phyloP scores from a whole-genome alignment of 2,329 filamentous ascomycete genomes.

The Ophiostoma novo-ulmi region DNA sequence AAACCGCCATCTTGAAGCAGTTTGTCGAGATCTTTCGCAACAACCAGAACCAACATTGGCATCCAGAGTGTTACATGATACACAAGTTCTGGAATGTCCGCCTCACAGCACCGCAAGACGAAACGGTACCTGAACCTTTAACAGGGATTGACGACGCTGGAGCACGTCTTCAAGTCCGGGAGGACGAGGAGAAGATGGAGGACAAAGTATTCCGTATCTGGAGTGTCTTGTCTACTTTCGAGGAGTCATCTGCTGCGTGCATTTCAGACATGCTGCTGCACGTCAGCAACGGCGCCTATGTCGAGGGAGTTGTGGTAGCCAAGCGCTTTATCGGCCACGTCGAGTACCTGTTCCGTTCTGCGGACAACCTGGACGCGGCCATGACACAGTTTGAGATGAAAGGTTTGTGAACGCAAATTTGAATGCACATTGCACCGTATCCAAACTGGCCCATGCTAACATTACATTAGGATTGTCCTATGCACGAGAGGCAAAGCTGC shows the following conservation, averaged over 20 bases:
- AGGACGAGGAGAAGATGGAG: conserved; percentile 90
- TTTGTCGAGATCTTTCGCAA: conserved; percentile 99
- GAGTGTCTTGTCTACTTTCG: conserved; percentile 94
- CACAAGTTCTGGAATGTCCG: conserved; percentile 99
- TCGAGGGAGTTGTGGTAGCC: conserved; percentile 89
- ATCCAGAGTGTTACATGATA: conserved; percentile 99
- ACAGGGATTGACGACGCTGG: conserved; percentile 48
- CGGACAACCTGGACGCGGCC: conserved; percentile 74
- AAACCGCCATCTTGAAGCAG: conserved; percentile 95
- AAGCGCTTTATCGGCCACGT: conserved; percentile 96
- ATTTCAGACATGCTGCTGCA: conserved; percentile 99
- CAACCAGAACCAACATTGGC: conserved; percentile 97
- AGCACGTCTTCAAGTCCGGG: conserved; percentile 68
- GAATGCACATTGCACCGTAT: conserved; percentile 37
- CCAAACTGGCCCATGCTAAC: conserved; percentile 42
- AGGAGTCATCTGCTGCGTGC: conserved; percentile 94
- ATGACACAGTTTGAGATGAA: conserved; percentile 67
- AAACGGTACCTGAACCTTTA: conserved; percentile 31
- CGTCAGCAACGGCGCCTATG: conserved; percentile 94
- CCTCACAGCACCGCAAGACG: conserved; percentile 58
- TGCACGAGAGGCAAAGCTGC: conserved; percentile 88
- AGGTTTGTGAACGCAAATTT: conserved; percentile 38
- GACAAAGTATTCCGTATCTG: conserved; percentile 97
- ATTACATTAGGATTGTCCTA: conserved; percentile 62
- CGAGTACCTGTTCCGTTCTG: conserved; percentile 83